Evolutionary conservation across 306 rosid genomes (phyloP), one percentile per base, ranked within the genome.

Genomic region (Alnus rubra): DNA sequence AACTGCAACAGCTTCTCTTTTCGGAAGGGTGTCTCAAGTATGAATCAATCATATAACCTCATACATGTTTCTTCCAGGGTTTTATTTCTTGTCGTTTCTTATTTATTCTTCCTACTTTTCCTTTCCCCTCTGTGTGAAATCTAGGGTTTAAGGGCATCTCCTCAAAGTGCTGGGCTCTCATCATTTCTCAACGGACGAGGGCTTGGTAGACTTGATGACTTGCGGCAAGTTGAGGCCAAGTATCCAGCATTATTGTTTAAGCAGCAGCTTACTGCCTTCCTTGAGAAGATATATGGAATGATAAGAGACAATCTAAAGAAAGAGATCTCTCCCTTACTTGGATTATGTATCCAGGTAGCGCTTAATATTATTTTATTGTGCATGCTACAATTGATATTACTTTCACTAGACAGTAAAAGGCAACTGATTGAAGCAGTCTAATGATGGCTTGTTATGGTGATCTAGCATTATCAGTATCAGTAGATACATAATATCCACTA

Each of bases 21-120:
- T 96, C 81, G 99, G 99, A 85, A 96, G 98, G 89, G 93, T 96
- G 98, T 96, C 99, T 80, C 99, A 96, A 80, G 99, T 93, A 91
- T 60, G 84, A 83, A 76, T 78, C 86, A 59, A 72, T 73, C 69
- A 28, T 45, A 48, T 69, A 9, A 77, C 3, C 84, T 88, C 74
- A 42, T 75, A 80, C 42, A 44, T 16, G 76, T 39, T 30, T 62
- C 45, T 73, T 76, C 74, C 13, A 31, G 48, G 23, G 23, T 74
- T 76, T 23, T 47, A 31, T 77, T 69, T 13, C 74, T 54, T 74
- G 7, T 42, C 7, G 45, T 19, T 73, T 74, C 2, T 7, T 83
- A 42, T 70, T 52, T 28, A 69, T 86, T 55, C 60, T 80, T 69
- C 78, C 69, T 71, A 53, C 51, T 76, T 35, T 23, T 80, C 31